phyloP scores from a whole-genome alignment of 2,329 filamentous ascomycete species.

The Epichloe aotearoae region DNA sequence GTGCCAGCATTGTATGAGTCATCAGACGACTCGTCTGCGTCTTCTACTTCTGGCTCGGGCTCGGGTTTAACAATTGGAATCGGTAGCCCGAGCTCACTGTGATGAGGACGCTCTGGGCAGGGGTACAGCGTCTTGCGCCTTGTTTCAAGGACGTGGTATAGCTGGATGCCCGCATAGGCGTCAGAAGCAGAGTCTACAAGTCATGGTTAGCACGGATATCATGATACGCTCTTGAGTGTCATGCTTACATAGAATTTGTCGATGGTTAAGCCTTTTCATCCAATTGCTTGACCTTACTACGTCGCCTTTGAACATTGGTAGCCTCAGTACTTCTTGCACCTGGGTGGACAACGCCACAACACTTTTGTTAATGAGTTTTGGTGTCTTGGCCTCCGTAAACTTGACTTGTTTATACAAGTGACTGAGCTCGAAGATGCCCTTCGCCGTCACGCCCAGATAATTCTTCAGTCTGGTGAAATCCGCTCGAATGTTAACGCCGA shows the following conservation, averaged over 20 bases:
- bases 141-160: constrained; percentile 60
- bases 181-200: constrained; percentile 61
- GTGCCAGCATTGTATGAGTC: neutral
- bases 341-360: constrained; percentile 55
- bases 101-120: constrained; percentile 54
- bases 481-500: constrained; percentile 61
- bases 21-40: neutral
- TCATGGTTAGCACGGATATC: neutral
- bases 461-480: constrained; percentile 57
- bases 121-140: constrained; percentile 54
- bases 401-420: constrained; percentile 70
- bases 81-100: constrained; percentile 52
- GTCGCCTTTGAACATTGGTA: constrained; percentile 63
- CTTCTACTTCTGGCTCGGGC: neutral
- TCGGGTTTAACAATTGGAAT: constrained; percentile 34
- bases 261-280: constrained; percentile 44
- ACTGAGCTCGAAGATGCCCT: constrained; percentile 66
- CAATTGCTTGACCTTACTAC: constrained; percentile 64
- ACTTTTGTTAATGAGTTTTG: constrained; percentile 49
- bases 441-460: constrained; percentile 49
- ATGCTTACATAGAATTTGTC: constrained; percentile 56
- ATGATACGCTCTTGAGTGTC: neutral
- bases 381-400: constrained; percentile 37
- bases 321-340: constrained; percentile 54
- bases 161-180: constrained; percentile 63